Evolutionary conservation across 441 rosid species (phyloP).

Genomic region (Corymbia calophylla): DNA sequence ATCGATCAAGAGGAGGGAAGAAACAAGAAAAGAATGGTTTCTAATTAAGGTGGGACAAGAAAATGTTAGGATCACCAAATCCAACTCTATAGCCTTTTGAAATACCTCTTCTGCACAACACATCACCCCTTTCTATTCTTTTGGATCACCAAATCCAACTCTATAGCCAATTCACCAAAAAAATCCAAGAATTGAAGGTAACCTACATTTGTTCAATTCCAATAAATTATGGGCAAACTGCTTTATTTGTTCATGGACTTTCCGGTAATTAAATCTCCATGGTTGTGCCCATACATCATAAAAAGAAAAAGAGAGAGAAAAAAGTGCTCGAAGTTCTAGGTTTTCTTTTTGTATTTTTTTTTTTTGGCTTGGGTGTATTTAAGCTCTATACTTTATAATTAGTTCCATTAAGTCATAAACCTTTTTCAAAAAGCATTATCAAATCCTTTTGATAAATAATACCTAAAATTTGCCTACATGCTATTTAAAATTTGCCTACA

Average conservation of each 20-base stretch:
- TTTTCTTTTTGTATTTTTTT: background rate
- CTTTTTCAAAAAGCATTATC: background rate
- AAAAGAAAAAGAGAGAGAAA: background rate
- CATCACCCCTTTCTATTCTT: background rate
- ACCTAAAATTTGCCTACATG: background rate
- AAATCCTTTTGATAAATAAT: background rate
- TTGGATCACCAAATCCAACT: background rate
- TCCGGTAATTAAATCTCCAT: background rate
- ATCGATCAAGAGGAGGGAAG: background rate
- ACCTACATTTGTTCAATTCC: background rate
- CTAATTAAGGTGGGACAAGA: background rate
- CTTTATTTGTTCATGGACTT: background rate
- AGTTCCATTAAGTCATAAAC: background rate
- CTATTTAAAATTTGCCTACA: rapidly evolving
- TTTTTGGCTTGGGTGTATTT: background rate
- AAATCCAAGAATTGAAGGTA: background rate
- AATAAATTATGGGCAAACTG: background rate
- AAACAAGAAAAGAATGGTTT: background rate
- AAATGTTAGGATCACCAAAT: background rate
- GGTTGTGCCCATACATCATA: background rate
- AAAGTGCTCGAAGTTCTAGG: background rate
- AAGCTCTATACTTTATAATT: background rate
- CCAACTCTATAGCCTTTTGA: background rate
- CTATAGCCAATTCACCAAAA: background rate
- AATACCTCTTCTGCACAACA: too few relatives aligned